These are phyloP conservation scores for Lippia alba DNA, from an alignment of 305 asterid species.

Conservation along the genomic window DNA sequence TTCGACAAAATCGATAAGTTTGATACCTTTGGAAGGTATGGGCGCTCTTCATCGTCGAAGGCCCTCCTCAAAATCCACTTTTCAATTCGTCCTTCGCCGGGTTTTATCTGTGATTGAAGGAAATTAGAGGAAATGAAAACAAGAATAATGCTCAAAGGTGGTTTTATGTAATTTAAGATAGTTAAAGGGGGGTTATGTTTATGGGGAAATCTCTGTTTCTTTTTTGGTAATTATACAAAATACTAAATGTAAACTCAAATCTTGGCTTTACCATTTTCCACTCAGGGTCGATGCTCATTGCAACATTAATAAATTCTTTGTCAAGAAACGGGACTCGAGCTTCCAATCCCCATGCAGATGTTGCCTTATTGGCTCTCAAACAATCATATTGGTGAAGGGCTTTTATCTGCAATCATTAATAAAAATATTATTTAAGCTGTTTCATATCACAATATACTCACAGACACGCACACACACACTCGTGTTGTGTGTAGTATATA, in stretches of 20 bases:
- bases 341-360: slow-evolving; percentile 98
- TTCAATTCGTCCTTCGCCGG: slow-evolving; percentile 78
- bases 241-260: neutral
- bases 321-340: slow-evolving; percentile 94
- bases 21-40: slow-evolving; percentile 92
- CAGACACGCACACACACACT: no score
- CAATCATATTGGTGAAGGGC: slow-evolving; percentile 98
- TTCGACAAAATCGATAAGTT: neutral
- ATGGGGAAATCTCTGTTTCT: no score
- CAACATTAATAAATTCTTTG: slow-evolving; percentile 82
- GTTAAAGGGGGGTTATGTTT: neutral
- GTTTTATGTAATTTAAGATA: neutral
- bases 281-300: slow-evolving; percentile 93
- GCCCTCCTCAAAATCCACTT: slow-evolving; percentile 96
- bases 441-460: neutral
- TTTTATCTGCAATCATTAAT: slow-evolving; percentile 61
- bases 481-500: no score
- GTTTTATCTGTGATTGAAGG: slow-evolving; percentile 64
- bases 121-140: slow-evolving; percentile 3
- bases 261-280: slow-evolving; percentile 70
- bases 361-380: slow-evolving; percentile 88
- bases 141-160: neutral
- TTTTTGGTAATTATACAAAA: neutral
- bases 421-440: slow-evolving; percentile 1
- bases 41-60: slow-evolving; percentile 86